phyloP scores from a whole-genome alignment of 306 rosid genomes.

The Hippophae tibetana region DNA sequence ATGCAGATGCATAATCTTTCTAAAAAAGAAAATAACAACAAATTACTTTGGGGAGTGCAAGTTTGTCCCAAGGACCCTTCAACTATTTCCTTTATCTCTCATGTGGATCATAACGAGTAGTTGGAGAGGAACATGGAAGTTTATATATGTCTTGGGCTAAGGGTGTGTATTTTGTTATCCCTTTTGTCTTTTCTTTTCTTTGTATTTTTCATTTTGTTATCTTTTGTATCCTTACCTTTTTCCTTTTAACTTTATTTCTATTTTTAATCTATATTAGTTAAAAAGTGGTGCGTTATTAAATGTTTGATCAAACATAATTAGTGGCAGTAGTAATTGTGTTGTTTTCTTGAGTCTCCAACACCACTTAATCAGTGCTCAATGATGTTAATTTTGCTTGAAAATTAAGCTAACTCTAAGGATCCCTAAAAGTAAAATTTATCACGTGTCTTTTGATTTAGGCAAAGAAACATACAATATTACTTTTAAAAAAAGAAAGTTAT shows the following conservation, averaged over 20 bases:
- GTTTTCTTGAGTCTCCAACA: conserved; percentile 14
- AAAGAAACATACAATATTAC: too few species aligned
- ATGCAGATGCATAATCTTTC: conserved; percentile 15
- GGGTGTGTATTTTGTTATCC: conserved; percentile 36
- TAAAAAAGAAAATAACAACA: conserved; percentile 20
- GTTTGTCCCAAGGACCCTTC: conserved; percentile 23
- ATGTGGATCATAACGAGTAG: conserved; percentile 6
- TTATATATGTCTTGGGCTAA: conserved; percentile 44
- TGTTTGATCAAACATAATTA: not conserved
- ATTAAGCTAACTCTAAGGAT: not conserved
- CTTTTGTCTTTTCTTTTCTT: not conserved
- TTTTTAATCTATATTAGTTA: conserved; percentile 5
- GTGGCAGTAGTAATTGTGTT: not conserved
- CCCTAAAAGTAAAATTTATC: not conserved
- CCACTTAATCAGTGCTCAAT: not conserved
- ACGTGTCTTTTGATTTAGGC: too few species aligned
- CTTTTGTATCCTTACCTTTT: conserved; percentile 23
- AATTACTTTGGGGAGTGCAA: conserved; percentile 27
- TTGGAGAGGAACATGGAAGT: conserved; percentile 29
- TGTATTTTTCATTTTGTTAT: conserved; percentile 22
- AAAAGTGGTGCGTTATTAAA: conserved; percentile 13
- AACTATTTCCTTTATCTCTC: conserved; percentile 3
- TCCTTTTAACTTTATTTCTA: not conserved
- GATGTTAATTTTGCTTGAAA: not conserved
- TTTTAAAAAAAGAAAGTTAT: too few species aligned